These are phyloP conservation scores for Cercophora scortea DNA, from an alignment of 495 filamentous ascomycete genomes.

Conservation along the genomic window DNA sequence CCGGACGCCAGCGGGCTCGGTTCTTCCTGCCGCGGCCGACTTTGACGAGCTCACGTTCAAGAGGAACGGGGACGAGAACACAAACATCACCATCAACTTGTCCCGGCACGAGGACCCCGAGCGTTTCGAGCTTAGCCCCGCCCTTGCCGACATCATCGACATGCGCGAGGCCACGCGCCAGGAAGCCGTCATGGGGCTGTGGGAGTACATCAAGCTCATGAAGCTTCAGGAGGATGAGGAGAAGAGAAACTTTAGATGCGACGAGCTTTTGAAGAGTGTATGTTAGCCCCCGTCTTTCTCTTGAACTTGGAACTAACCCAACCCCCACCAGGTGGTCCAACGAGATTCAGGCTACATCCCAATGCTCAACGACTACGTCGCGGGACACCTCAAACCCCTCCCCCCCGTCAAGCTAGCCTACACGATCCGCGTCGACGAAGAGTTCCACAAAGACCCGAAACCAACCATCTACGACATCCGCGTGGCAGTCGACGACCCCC, in stretches of 20 bases:
- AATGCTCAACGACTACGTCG: conserved; percentile 70
- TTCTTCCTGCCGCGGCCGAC: conserved; percentile 52
- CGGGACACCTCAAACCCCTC: conserved; percentile 65
- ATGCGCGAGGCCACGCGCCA: conserved; percentile 78
- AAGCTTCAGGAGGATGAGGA: conserved; percentile 89
- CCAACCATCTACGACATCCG: conserved; percentile 85
- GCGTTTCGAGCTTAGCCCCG: conserved; percentile 64
- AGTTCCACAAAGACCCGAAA: conserved; percentile 57
- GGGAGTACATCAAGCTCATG: conserved; percentile 88
- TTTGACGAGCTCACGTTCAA: conserved; percentile 92
- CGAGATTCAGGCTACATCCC: conserved; percentile 80
- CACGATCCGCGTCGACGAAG: conserved; percentile 87
- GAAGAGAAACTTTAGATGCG: conserved; percentile 82
- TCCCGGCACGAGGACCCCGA: conserved; percentile 80
- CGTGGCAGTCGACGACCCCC: conserved; percentile 76
- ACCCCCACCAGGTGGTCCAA: conserved; percentile 57
- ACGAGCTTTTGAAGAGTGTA: conserved; percentile 69
- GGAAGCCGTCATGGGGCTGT: conserved; percentile 80
- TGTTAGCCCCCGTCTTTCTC: conserved; percentile 3
- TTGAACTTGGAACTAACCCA: conserved; percentile 9
- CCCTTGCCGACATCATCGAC: conserved; percentile 79
- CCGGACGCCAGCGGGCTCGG: conserved; percentile 43
- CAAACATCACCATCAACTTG: conserved; percentile 85
- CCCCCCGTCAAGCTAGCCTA: conserved; percentile 81
- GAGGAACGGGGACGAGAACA: conserved; percentile 82